These are phyloP conservation scores for Aspergillaceae sp. DNA, from an alignment of 2,329 filamentous ascomycete genomes.

Conservation along the genomic window DNA sequence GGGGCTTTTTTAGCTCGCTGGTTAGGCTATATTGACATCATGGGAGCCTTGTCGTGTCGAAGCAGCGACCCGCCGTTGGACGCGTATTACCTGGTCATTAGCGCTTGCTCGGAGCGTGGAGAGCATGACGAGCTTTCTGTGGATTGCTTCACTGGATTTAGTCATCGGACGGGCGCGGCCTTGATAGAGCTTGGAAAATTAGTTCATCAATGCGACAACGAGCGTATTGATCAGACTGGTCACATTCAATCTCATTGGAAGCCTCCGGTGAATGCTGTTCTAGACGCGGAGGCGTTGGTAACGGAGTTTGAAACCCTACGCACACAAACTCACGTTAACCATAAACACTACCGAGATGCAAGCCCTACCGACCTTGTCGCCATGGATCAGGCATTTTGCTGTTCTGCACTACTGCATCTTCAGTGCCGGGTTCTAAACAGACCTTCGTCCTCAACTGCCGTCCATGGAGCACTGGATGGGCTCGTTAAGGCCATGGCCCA, in stretches of 20 bases:
- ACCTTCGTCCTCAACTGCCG: slow-evolving; percentile 47
- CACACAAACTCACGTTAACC: slow-evolving; percentile 29
- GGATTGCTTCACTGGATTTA: slow-evolving; percentile 75
- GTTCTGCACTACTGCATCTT: slow-evolving; percentile 67
- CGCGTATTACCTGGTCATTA: slow-evolving; percentile 39
- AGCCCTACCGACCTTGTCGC: slow-evolving; percentile 47
- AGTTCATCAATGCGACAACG: slow-evolving; percentile 57
- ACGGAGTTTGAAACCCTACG: slow-evolving; percentile 52
- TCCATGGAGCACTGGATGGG: slow-evolving; percentile 54
- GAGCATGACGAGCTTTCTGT: slow-evolving; percentile 59
- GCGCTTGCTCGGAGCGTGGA: slow-evolving; percentile 43
- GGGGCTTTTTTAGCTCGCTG: slow-evolving; percentile 70
- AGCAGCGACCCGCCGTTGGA: slow-evolving; percentile 45
- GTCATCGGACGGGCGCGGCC: slow-evolving; percentile 60
- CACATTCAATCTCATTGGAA: slow-evolving; percentile 49
- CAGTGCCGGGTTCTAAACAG: slow-evolving; percentile 63
- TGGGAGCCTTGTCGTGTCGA: slow-evolving; percentile 61
- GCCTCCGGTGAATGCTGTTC: slow-evolving; percentile 47
- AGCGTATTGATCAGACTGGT: slow-evolving; percentile 50
- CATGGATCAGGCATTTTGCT: slow-evolving; percentile 71
- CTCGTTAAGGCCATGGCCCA: slow-evolving; percentile 56
- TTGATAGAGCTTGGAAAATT: slow-evolving; percentile 65
- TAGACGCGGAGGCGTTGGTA: slow-evolving; percentile 53
- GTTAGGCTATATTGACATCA: slow-evolving; percentile 75
- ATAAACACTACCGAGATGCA: slow-evolving; percentile 31